phyloP scores from a whole-genome alignment of 192 early-diverging fungal genomes.

The Helicostylum pulchrum region DNA sequence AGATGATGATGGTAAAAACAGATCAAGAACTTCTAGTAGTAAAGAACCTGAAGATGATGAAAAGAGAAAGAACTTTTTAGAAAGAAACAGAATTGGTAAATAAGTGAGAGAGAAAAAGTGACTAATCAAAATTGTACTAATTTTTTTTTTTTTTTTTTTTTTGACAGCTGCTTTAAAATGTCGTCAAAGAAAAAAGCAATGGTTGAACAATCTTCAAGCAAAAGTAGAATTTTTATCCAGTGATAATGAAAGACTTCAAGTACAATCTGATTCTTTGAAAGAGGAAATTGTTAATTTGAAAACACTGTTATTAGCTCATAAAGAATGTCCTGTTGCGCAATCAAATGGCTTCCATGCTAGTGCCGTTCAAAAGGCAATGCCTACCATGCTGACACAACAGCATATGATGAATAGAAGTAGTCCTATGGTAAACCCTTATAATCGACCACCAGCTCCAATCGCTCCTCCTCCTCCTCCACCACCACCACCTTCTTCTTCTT shows the following conservation, averaged over 20 bases:
- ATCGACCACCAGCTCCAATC: neutral
- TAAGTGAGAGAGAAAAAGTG: neutral
- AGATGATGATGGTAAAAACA: neutral
- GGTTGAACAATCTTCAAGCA: conserved; percentile 80
- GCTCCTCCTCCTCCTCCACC: neutral
- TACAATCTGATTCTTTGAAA: conserved; percentile 55
- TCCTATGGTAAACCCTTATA: neutral
- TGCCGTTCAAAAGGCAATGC: conserved; percentile 19
- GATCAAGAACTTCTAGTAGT: neutral
- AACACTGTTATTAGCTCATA: conserved; percentile 74
- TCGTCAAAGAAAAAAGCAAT: conserved; percentile 91
- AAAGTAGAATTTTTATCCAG: conserved; percentile 63
- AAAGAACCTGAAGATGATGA: conserved; percentile 54
- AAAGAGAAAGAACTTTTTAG: conserved; percentile 81
- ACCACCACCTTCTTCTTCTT: neutral
- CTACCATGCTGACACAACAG: neutral
- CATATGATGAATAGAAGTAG: neutral
- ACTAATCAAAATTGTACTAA: neutral
- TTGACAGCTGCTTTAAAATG: conserved; percentile 83
- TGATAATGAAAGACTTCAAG: conserved; percentile 67
- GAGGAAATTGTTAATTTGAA: conserved; percentile 80
- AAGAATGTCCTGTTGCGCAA: conserved; percentile 72
- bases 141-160: conserved; percentile 45
- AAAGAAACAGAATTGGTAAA: conserved; percentile 83
- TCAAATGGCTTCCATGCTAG: conserved; percentile 52